Base-by-base conservation (phyloP, 257 asterid species). In the Anisodus acutangulus region DNA sequence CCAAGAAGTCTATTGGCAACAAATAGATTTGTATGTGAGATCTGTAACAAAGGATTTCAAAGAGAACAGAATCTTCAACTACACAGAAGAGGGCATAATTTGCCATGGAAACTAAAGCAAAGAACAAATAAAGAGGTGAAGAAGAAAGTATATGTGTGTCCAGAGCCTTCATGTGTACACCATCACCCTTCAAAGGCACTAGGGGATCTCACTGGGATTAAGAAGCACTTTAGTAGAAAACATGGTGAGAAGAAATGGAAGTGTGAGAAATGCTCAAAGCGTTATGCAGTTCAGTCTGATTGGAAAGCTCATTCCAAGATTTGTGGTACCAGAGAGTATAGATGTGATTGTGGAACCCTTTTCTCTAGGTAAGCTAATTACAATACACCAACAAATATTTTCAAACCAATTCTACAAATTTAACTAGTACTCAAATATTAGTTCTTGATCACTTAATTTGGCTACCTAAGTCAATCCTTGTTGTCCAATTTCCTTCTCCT, bases 301-400 rank as follows among this genome's bases (percentile, higher is more conserved):
- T 93, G 95, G 97, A 93, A 93, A 66, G 97, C 97, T 37, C 97
- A 93, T 80, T 92, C 94, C 89, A 93, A 93, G 89, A 91, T 92
- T 39, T 93, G 97, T 82, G 97, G 97, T 54, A 92, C 97, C 1
- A 89, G 97, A 64, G 97, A 93, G 80, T 93, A 93, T 80, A 88
- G 93, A 87, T 93, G 97, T 51, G 93, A 92, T 76, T 93, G 97
- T 71, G 95, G 97, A 59, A 93, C 97, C 85, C 91, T 92, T 35
- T 93, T 93, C 59, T 93, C 97, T 81, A 91, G 97, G 97, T 92
- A 89, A 68, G 0, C 54, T 0, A 57, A 4, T 76, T 31, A 31
- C 35, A 31, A 31, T 3, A 9, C 45, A 12, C 4, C 47, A 67
- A 35, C 9, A 4, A 41, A 41, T 41, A 59, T 59, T 59, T 11